phyloP scores from a whole-genome alignment of 2,329 filamentous ascomycete species.

The Claviceps purpurea region DNA sequence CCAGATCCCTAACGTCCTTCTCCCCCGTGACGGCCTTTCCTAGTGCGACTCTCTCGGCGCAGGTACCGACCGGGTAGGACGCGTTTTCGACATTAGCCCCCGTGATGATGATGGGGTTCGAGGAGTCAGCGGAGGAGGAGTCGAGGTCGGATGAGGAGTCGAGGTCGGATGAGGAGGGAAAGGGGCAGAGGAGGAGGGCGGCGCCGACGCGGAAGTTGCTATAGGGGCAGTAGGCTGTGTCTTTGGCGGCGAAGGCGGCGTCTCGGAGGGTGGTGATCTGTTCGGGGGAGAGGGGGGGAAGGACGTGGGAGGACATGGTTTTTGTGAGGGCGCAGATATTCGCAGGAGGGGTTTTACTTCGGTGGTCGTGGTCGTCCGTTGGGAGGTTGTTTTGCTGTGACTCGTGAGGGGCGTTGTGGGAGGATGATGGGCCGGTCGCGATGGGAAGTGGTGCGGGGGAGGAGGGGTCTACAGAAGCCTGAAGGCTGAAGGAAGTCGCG shows the following conservation, averaged over 20 bases:
- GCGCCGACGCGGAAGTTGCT: slow-evolving; percentile 85
- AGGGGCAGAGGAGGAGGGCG: slow-evolving; percentile 44
- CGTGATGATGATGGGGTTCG: slow-evolving; percentile 9
- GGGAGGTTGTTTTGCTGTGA: too few relatives aligned
- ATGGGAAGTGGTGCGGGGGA: too few relatives aligned
- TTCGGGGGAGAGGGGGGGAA: slow-evolving; percentile 8
- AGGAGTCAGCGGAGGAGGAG: too few relatives aligned
- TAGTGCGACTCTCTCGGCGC: slow-evolving; percentile 84
- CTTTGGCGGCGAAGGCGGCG: slow-evolving; percentile 56
- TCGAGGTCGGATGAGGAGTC: too few relatives aligned
- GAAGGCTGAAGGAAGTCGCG: too few relatives aligned
- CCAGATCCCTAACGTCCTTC: slow-evolving; percentile 21
- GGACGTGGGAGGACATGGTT: not conserved
- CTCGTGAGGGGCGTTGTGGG: too few relatives aligned
- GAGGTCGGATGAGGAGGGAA: too few relatives aligned
- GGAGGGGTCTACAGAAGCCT: too few relatives aligned
- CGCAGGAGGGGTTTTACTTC: not conserved
- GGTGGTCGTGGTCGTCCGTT: too few relatives aligned
- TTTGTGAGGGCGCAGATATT: not conserved
- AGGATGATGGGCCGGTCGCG: too few relatives aligned
- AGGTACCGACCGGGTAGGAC: slow-evolving; percentile 85
- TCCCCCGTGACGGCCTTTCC: slow-evolving; percentile 56
- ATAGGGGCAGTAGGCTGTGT: slow-evolving; percentile 80
- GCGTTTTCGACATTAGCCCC: slow-evolving; percentile 94
- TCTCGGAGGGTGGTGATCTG: slow-evolving; percentile 54